Evolutionary conservation across 768 basidiomycete species (phyloP), one percentile per base, ranked within the genome.

Genomic region (Phanerochaete sordida): DNA sequence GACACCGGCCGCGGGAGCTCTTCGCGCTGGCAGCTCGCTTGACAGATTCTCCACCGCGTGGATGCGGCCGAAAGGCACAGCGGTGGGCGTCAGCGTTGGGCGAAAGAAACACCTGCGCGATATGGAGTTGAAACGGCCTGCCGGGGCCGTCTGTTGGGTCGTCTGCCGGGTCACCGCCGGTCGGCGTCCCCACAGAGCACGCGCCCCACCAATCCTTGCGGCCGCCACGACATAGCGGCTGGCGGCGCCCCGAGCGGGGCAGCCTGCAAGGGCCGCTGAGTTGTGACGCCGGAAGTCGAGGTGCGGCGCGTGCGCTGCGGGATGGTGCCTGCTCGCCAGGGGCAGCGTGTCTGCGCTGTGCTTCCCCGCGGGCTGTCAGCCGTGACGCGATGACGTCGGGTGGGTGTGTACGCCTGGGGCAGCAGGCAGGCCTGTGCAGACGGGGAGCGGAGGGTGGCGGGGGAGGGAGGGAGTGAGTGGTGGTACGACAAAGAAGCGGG

Each of bases 151-250:
- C n/a, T n/a, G n/a, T n/a, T n/a, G n/a, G n/a, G n/a, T n/a, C n/a
- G n/a, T n/a, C 8, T 50, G 49, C 19, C 30, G n/a, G 8, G 11
- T 7, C 26, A 13, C 24, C 2, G 26, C 13, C 49, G 7, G 4
- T 13, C 26, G 26, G 15, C n/a, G 12, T 19, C 49, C 49, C 6
- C 49, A 30, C 26, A 11, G 51, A 28, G 59, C 35, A 23, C 53
- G 33, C 60, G 61, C 65, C 68, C 58, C 62, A 67, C 67, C 68
- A 69, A 67, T 69, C 68, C 68, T 69, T 69, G 68, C 68, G 66
- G 65, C 66, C 66, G 68, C 68, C 68, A 69, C 68, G 58, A 69
- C 68, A 61, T 64, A 60, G 62, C 65, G 53, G 31, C 60, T 62
- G 59, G 45, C 50, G 62, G 56, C 44, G 1, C 28, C 59, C 50